phyloP scores from a whole-genome alignment of 345 rosid species.

The Salix brachista region DNA sequence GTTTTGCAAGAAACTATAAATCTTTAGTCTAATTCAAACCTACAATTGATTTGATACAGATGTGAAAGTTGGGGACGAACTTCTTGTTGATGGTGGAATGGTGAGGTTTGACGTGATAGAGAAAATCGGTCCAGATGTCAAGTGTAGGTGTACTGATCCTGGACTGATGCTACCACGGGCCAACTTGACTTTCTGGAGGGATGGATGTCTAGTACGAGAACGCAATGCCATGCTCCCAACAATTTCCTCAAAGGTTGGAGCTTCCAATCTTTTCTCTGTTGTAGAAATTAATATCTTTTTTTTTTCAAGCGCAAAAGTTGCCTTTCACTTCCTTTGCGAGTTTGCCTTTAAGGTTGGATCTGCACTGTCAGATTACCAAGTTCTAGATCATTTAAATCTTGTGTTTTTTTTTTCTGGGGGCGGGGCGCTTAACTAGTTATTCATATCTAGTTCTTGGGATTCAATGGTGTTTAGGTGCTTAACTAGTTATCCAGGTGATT shows the following conservation, averaged over 20 bases:
- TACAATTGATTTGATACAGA: conserved; percentile 37
- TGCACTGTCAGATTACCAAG: too few relatives aligned
- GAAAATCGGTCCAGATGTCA: conserved; percentile 97
- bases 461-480: background rate
- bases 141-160: conserved; percentile 87
- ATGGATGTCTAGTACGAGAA: conserved; percentile 93
- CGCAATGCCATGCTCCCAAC: conserved; percentile 99
- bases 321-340: too few relatives aligned
- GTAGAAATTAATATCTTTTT: background rate
- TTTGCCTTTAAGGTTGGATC: background rate
- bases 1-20: background rate
- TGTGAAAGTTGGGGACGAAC: conserved; percentile 90
- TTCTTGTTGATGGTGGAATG: conserved; percentile 98
- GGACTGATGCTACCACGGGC: conserved; percentile 97
- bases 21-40: background rate
- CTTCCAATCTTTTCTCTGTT: background rate
- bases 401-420: too few relatives aligned
- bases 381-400: too few relatives aligned
- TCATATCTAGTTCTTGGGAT: background rate
- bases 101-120: conserved; percentile 96
- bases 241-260: conserved; percentile 80
- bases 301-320: background rate
- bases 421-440: background rate
- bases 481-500: too few relatives aligned
- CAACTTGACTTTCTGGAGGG: conserved; percentile 97